Evolutionary conservation across 805 yeast genomes (phyloP).

Genomic region (Novakomyces olei): DNA sequence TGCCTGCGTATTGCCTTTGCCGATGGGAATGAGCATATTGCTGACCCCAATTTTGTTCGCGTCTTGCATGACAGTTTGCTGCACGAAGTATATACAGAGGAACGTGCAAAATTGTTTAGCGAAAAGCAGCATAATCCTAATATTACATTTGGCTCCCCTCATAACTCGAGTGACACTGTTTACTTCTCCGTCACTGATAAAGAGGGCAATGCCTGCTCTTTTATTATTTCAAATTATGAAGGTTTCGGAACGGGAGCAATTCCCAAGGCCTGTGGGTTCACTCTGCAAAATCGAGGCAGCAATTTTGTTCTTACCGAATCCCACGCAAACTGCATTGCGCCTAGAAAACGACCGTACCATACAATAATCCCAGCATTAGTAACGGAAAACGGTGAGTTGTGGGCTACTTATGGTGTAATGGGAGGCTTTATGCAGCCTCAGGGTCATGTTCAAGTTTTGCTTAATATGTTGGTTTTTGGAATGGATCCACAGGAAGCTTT

Average conservation of each 20-base stretch:
- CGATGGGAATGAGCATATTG: slow-evolving; percentile 52
- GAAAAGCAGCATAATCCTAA: slow-evolving; percentile 20
- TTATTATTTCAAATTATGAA: slow-evolving; percentile 51
- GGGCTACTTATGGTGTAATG: slow-evolving; percentile 60
- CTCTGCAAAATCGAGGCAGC: slow-evolving; percentile 54
- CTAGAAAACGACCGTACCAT: slow-evolving; percentile 56
- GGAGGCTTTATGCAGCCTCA: slow-evolving; percentile 79
- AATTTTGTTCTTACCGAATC: slow-evolving; percentile 43
- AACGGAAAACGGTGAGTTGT: slow-evolving; percentile 31
- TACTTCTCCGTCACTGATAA: slow-evolving; percentile 42
- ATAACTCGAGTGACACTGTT: slow-evolving; percentile 44
- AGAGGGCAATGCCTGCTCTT: slow-evolving; percentile 61
- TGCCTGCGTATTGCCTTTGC: slow-evolving; percentile 48
- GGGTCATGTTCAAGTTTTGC: slow-evolving; percentile 57
- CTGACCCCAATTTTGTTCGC: slow-evolving; percentile 27
- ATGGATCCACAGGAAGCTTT: slow-evolving; percentile 50
- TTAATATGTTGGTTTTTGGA: slow-evolving; percentile 41
- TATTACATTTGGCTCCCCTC: slow-evolving; percentile 29
- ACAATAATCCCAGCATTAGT: slow-evolving; percentile 70
- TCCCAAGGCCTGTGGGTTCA: slow-evolving; percentile 38
- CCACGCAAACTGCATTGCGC: slow-evolving; percentile 38
- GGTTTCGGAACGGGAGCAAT: slow-evolving; percentile 50
- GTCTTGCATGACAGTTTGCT: slow-evolving; percentile 24
- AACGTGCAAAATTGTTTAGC: slow-evolving; percentile 28
- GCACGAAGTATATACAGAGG: slow-evolving; percentile 25